Evolutionary conservation across 2,329 filamentous ascomycete genomes (phyloP).

Genomic region (Alternaria sp.): DNA sequence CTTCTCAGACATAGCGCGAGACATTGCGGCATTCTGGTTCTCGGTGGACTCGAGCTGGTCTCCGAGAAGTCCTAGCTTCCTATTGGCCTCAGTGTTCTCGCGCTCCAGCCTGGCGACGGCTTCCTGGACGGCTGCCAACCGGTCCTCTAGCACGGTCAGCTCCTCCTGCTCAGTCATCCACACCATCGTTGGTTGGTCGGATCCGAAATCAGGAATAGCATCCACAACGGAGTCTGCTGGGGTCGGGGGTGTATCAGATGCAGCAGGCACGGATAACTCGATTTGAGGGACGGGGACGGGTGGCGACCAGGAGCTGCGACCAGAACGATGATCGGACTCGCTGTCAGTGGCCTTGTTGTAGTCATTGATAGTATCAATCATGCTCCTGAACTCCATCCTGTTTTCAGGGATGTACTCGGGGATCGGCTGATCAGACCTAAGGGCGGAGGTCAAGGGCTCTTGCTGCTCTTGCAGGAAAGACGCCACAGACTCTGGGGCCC

Average conservation of each 20-base stretch:
- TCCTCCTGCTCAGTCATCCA: too few relatives aligned
- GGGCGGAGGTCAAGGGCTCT: background rate
- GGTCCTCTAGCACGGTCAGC: background rate
- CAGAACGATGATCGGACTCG: background rate
- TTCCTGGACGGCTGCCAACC: background rate
- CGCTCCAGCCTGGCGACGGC: background rate
- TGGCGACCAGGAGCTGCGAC: background rate
- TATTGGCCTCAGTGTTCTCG: background rate
- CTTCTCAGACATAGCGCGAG: slow-evolving; percentile 19
- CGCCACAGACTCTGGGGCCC: slow-evolving; percentile 8
- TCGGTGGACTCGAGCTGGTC: slow-evolving; percentile 27
- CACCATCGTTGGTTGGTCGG: too few relatives aligned
- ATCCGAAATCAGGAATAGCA: too few relatives aligned
- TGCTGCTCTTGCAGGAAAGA: slow-evolving; percentile 12
- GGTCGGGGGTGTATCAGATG: slow-evolving; percentile 6
- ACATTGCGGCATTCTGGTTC: slow-evolving; percentile 25
- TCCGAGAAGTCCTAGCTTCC: slow-evolving; percentile 17
- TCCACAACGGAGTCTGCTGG: background rate
- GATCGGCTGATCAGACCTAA: background rate
- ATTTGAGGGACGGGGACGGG: background rate
- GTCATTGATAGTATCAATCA: background rate
- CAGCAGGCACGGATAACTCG: background rate
- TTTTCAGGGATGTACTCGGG: background rate
- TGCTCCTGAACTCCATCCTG: slow-evolving; percentile 1
- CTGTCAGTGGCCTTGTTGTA: background rate